Evolutionary conservation across 805 yeast species (phyloP).

Genomic region (Geotrichum ghanense): DNA sequence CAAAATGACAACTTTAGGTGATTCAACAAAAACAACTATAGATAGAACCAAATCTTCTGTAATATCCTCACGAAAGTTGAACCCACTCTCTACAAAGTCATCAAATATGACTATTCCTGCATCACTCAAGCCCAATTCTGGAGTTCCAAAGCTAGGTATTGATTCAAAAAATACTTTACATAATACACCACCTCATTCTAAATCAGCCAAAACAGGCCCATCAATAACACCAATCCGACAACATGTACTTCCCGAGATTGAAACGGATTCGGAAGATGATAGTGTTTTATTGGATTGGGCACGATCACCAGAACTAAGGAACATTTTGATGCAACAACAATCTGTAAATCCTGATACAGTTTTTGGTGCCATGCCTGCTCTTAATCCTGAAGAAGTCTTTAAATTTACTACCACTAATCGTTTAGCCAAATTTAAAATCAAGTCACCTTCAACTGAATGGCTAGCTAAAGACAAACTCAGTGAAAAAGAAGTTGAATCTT

Average conservation of each 20-base stretch:
- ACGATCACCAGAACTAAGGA: slow-evolving; percentile 41
- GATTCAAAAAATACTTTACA: too few species aligned
- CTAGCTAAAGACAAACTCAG: slow-evolving; percentile 35
- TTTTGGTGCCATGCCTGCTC: slow-evolving; percentile 64
- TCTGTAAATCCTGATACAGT: slow-evolving; percentile 51
- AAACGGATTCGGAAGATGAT: slow-evolving; percentile 39
- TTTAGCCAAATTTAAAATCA: slow-evolving; percentile 39
- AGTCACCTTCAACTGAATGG: slow-evolving; percentile 45
- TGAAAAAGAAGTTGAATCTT: slow-evolving; percentile 35
- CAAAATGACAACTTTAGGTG: too few species aligned
- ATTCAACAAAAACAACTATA: too few species aligned
- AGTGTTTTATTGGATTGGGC: slow-evolving; percentile 50
- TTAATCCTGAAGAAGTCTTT: slow-evolving; percentile 61
- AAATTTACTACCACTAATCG: slow-evolving; percentile 30
- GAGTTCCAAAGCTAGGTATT: too few species aligned
- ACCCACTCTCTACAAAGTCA: too few species aligned
- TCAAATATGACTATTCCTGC: too few species aligned
- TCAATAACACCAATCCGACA: too few species aligned
- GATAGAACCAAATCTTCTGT: too few species aligned
- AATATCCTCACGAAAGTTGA: too few species aligned
- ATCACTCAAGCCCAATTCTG: too few species aligned
- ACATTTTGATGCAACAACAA: slow-evolving; percentile 35
- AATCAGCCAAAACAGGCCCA: slow-evolving; percentile 2
- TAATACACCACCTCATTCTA: slow-evolving; percentile 8
- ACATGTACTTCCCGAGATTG: slow-evolving; percentile 23